These are phyloP conservation scores for Debaryomyces castellii DNA, from an alignment of 805 yeast species.

Conservation along the genomic window DNA sequence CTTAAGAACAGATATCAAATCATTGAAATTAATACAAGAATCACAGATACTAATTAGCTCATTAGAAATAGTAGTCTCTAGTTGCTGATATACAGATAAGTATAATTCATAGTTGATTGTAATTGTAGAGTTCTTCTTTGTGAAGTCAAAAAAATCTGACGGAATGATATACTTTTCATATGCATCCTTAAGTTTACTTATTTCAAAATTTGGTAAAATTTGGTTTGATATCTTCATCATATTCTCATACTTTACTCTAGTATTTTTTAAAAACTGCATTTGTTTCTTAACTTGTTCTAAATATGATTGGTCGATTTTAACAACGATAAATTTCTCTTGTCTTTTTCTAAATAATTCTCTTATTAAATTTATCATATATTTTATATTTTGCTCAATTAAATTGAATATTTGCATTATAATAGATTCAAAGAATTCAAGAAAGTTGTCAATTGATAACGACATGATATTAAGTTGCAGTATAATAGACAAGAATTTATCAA, in stretches of 20 bases:
- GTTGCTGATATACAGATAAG: conserved; percentile 14
- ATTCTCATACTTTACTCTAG: conserved; percentile 56
- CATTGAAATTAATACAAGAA: conserved; percentile 24
- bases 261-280: conserved; percentile 38
- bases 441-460: conserved; percentile 40
- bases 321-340: conserved; percentile 65
- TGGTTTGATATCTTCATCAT: conserved; percentile 35
- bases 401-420: conserved; percentile 34
- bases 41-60: conserved; percentile 26
- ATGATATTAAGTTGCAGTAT: conserved; percentile 42
- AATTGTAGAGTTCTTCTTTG: conserved; percentile 27
- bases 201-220: conserved; percentile 11
- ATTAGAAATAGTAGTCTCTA: conserved; percentile 19
- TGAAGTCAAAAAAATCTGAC: conserved; percentile 29
- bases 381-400: conserved; percentile 59
- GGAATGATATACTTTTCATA: conserved; percentile 29
- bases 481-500: conserved; percentile 40
- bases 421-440: conserved; percentile 22
- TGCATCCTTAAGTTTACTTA: conserved; percentile 20
- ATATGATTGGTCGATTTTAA: conserved; percentile 52
- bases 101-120: conserved; percentile 32
- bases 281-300: conserved; percentile 38
- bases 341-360: conserved; percentile 76
- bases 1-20: conserved; percentile 24
- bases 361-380: conserved; percentile 63